Evolutionary conservation across 1,139 yeast genomes (phyloP), one percentile per base, ranked within the genome.

Genomic region (Kluyveromyces marxianus): DNA sequence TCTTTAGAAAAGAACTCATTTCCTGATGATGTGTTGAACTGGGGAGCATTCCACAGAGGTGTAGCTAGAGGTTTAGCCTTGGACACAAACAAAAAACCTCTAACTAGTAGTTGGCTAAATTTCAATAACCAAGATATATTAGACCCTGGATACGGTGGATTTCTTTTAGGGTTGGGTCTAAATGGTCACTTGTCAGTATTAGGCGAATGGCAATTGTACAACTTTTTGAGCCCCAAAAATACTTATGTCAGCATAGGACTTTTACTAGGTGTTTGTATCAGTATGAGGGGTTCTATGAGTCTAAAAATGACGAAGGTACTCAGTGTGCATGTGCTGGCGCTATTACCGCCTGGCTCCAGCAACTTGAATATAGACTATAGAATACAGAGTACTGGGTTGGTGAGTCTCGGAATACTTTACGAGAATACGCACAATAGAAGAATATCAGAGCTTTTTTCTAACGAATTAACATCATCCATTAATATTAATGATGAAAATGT

Each of bases 191-290:
- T 94, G 54, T 81, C 78, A 51, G 74, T 74, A 40, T 68, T 94
- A 31, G 97, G 94, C 58, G 97, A 92, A 61, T 94, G 98, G 97
- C 97, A 90, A 60, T 85, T 94, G 30, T 94, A 89, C 64, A 90
- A 92, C 58, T 90, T 89, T 54, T 68, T 94, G 44, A 96, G 96
- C 0, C 95, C 96, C 0, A 90, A 94, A 56, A 92, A 87, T 59
- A 79, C 84, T 2, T 76, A 78, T 44, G 87, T 96, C 0, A 86
- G 96, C 63, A 82, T 89, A 35, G 97, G 97, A 0, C 69, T 92
- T 39, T 69, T 94, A 32, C 69, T 94, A 29, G 99, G 99, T 2
- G 83, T 92, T 88, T 81, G 97, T 10, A 96, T 97, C 0, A 87
- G 96, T 64, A 71, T 82, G 52, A 71, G 75, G 53, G 92, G 97